Conservation (phyloP, 306 rosid species). For the Quillaja saponaria region DNA sequence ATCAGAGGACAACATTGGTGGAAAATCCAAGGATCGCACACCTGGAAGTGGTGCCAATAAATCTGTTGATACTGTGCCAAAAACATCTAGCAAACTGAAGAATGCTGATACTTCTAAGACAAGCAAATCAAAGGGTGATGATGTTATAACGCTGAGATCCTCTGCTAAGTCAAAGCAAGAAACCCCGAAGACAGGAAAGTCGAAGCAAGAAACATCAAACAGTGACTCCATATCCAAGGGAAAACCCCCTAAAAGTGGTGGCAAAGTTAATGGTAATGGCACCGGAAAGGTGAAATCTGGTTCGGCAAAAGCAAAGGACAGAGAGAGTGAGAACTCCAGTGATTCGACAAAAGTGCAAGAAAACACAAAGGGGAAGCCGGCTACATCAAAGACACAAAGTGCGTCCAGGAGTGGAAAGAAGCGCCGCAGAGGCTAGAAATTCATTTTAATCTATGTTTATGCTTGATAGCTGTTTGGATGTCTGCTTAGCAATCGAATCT, state of each 20-base stretch:
- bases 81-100: conserved; percentile 50
- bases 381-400: conserved; percentile 48
- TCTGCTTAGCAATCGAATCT: conserved; percentile 26
- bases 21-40: conserved; percentile 60
- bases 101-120: conserved; percentile 47
- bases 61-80: conserved; percentile 40
- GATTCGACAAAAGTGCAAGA: conserved; percentile 44
- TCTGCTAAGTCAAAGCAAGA: conserved; percentile 65
- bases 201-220: conserved; percentile 54
- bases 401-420: conserved; percentile 71
- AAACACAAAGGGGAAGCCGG: conserved; percentile 50
- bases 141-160: conserved; percentile 38
- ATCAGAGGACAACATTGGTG: conserved; percentile 39
- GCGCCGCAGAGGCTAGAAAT: conserved; percentile 52
- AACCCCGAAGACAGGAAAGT: conserved; percentile 49
- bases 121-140: conserved; percentile 58
- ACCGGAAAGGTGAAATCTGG: conserved; percentile 52
- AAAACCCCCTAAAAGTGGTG: conserved; percentile 48
- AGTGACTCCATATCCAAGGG: conserved; percentile 54
- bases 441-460: not conserved
- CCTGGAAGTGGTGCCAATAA: conserved; percentile 51
- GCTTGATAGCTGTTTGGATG: conserved; percentile 15
- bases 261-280: conserved; percentile 50
- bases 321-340: conserved; percentile 42
- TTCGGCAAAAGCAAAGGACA: conserved; percentile 45